These are phyloP conservation scores for Pistacia integerrima DNA, from an alignment of 345 rosid genomes.

Conservation along the genomic window DNA sequence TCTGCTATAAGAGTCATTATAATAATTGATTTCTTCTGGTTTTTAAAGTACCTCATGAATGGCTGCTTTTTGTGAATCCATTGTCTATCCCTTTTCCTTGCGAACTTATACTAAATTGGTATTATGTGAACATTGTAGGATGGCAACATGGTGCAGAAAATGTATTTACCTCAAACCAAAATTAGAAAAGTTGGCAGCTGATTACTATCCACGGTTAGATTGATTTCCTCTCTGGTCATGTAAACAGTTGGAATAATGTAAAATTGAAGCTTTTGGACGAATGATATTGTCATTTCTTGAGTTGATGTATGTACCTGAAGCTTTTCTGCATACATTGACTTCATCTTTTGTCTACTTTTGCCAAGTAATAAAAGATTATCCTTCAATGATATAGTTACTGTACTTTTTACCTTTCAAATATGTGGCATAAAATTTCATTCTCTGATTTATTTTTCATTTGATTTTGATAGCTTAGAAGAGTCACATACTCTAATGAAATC, in stretches of 20 bases:
- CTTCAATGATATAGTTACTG: neutral
- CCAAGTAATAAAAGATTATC: neutral
- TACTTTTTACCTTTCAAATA: neutral
- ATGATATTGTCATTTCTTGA: neutral
- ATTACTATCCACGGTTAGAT: constrained; percentile 75
- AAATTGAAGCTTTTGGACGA: neutral
- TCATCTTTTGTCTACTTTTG: neutral
- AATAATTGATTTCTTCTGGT: neutral
- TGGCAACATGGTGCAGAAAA: constrained; percentile 97
- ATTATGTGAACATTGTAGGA: constrained; percentile 61
- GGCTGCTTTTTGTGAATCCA: neutral
- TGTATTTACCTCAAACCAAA: constrained; percentile 86
- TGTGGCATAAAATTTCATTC: neutral
- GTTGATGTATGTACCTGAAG: neutral
- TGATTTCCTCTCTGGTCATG: constrained; percentile 12
- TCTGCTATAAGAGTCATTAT: neutral
- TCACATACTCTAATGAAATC: too few relatives aligned
- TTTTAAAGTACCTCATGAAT: neutral
- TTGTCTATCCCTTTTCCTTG: neutral
- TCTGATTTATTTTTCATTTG: too few relatives aligned
- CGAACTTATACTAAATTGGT: constrained; percentile 14
- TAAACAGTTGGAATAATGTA: neutral
- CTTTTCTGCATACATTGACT: neutral
- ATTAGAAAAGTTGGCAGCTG: constrained; percentile 89
- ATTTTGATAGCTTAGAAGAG: too few relatives aligned